Conservation (phyloP, 2,329 filamentous ascomycete genomes). For the Ophiocordyceps robertsii region DNA sequence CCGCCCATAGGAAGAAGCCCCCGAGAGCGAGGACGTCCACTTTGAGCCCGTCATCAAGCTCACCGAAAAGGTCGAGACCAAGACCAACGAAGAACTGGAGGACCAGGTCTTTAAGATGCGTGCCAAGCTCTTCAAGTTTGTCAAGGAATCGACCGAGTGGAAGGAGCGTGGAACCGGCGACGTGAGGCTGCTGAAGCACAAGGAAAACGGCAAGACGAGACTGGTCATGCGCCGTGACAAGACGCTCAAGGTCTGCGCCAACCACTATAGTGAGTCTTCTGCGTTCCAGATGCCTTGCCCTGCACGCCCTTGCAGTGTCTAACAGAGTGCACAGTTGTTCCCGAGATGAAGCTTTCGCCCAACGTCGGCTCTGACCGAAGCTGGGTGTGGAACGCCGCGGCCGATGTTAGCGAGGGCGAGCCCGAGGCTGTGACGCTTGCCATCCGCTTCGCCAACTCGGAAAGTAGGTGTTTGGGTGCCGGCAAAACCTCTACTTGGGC, state of each 20-base stretch:
- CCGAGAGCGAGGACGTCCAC: slow-evolving; percentile 85
- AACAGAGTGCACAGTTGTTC: slow-evolving; percentile 51
- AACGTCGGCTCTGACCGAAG: slow-evolving; percentile 96
- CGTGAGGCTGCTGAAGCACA: slow-evolving; percentile 93
- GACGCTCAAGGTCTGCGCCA: slow-evolving; percentile 99
- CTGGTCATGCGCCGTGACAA: slow-evolving; percentile 98
- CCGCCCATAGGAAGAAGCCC: slow-evolving; percentile 50
- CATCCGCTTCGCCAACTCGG: slow-evolving; percentile 93
- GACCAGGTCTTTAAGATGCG: slow-evolving; percentile 99
- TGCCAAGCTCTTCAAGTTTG: slow-evolving; percentile 98
- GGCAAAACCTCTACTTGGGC: not conserved
- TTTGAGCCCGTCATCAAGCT: slow-evolving; percentile 95
- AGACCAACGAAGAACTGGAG: slow-evolving; percentile 97
- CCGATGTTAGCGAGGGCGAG: slow-evolving; percentile 96
- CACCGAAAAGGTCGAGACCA: slow-evolving; percentile 91
- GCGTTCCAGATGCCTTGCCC: not conserved
- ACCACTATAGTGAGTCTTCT: slow-evolving; percentile 79
- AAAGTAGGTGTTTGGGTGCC: slow-evolving; percentile 53
- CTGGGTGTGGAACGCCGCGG: slow-evolving; percentile 98
- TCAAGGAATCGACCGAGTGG: slow-evolving; percentile 86
- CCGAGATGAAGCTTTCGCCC: slow-evolving; percentile 96
- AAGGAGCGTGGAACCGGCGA: slow-evolving; percentile 98
- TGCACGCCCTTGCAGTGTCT: not conserved
- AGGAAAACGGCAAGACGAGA: slow-evolving; percentile 94
- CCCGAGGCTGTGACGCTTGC: slow-evolving; percentile 91